phyloP scores from a whole-genome alignment of 768 basidiomycete species.

The Cystobasidium tubakii region DNA sequence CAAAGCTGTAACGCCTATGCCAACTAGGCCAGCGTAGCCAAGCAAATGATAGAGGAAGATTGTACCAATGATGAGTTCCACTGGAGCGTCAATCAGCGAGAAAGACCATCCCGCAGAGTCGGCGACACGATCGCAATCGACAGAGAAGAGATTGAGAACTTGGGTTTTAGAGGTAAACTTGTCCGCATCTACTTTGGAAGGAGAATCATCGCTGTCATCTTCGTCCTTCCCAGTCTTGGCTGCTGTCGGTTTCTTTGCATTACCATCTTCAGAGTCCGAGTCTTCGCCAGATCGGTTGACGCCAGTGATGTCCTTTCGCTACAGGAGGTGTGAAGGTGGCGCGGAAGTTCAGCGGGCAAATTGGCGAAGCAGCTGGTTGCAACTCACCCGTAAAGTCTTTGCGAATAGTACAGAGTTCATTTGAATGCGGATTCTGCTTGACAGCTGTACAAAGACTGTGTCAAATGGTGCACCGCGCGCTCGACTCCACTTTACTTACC shows the following conservation, averaged over 20 bases:
- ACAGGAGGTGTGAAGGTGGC: background rate
- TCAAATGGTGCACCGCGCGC: conserved; percentile 18
- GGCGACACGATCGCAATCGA: conserved; percentile 42
- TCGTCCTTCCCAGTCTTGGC: background rate
- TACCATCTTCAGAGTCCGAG: conserved; percentile 7
- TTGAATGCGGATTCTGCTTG: conserved; percentile 42
- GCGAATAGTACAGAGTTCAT: conserved; percentile 45
- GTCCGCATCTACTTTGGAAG: conserved; percentile 41
- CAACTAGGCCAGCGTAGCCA: conserved; percentile 44
- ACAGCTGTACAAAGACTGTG: conserved; percentile 39
- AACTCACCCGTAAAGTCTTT: conserved; percentile 41
- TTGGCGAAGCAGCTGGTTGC: background rate
- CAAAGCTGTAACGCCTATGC: conserved; percentile 43
- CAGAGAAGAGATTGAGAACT: conserved; percentile 44
- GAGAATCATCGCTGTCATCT: conserved; percentile 43
- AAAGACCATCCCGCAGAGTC: conserved; percentile 42
- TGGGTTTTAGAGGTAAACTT: conserved; percentile 40
- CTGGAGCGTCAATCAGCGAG: conserved; percentile 37
- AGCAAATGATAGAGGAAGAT: conserved; percentile 44
- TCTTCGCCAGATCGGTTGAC: conserved; percentile 4
- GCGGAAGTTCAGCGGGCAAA: background rate
- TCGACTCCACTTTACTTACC: background rate
- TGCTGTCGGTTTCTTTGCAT: conserved; percentile 1
- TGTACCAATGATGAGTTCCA: conserved; percentile 44
- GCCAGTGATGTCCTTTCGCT: conserved; percentile 43